Base-by-base conservation (phyloP, 139 green algal species). In the Trebouxia sp. region DNA sequence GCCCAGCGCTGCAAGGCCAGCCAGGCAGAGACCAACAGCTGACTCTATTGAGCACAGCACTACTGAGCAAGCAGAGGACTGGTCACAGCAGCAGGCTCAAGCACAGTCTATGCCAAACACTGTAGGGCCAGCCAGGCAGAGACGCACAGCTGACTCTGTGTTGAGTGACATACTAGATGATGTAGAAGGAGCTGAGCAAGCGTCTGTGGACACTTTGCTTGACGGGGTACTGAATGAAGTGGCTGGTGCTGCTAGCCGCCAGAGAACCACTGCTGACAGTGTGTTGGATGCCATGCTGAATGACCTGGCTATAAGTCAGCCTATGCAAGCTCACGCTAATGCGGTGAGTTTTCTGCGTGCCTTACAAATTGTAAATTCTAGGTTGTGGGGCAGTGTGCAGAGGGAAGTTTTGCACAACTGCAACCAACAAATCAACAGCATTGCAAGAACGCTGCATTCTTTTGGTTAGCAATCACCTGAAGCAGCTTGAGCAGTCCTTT, bases 221-320 rank as follows among this genome's bases (percentile, higher is more conserved):
- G 42, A 55, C 55, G 69, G 39, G 20, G 69, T 51, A 20, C 6
- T 51, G 11, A 22, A 32, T 11, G 39, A 51, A 9, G 69, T 51
- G 2, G 69, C 39, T 20, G 69, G 42, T 17, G 69, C 69, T 56
- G 42, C 41, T 11, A 38, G n/a, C 26, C 42, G 10, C 11, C 69
- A 55, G 42, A 55, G 69, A n/a, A 77, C 69, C 11, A 51, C 69
- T 77, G 42, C 41, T 26, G 42, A 77, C 42, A 51, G 69, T 55
- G n/a, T 77, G 24, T 24, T 58, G 41, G 42, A 77, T 39, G 42
- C 42, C 41, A 77, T 51, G 42, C 69, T 77, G 17, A 39, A 77
- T 77, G 41, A 55, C 0, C 5, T 77, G 39, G 11, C 26, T n/a
- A 41, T 20, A 26, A 56, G 41, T n/a, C 12, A 24, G 22, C 3